phyloP scores from a whole-genome alignment of 2,329 filamentous ascomycete genomes.

The Corinectria fuckeliana region DNA sequence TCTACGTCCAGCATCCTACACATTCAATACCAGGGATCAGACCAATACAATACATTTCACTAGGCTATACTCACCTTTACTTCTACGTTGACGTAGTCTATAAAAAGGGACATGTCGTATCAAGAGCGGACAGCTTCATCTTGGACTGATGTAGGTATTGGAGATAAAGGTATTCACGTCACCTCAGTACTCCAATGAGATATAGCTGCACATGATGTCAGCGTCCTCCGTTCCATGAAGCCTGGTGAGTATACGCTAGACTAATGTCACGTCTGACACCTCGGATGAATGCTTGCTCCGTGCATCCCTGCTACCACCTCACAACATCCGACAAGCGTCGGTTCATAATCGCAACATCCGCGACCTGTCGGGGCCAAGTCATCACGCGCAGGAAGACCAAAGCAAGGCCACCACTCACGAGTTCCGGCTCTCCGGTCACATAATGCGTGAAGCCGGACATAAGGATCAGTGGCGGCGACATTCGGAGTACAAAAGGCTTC shows the following conservation, averaged over 20 bases:
- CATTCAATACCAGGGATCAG: no score
- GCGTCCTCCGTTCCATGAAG: background rate
- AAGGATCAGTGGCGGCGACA: background rate
- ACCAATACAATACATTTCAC: no score
- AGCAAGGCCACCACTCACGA: background rate
- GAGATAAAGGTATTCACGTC: background rate
- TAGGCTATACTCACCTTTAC: no score
- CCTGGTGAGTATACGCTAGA: background rate
- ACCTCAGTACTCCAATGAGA: background rate
- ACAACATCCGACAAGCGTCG: no score
- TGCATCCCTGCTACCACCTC: no score
- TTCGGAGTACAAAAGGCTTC: background rate
- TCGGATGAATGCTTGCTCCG: background rate
- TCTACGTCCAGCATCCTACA: no score
- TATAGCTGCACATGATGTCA: no score
- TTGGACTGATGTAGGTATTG: background rate
- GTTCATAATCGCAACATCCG: background rate
- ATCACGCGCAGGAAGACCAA: background rate
- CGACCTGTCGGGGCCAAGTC: background rate
- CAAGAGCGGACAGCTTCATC: conserved; percentile 45
- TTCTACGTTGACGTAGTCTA: conserved; percentile 56
- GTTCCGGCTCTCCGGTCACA: background rate
- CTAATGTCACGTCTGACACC: background rate
- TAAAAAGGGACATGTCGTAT: conserved; percentile 50
- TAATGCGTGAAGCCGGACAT: background rate